phyloP scores from a whole-genome alignment of 169 alveolate species.

The Cryptosporidium parvum region DNA sequence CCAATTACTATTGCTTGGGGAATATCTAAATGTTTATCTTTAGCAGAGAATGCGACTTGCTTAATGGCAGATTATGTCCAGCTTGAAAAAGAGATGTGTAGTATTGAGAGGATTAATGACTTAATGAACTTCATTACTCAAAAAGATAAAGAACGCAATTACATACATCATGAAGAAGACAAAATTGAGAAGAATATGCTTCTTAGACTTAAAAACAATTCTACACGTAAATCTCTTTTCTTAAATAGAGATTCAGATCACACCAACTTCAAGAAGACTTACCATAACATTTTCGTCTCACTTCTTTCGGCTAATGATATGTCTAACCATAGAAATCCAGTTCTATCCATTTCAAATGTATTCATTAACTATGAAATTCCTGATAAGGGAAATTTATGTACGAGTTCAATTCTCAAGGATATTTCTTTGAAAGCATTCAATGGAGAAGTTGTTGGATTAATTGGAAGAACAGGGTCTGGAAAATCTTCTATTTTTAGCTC shows the following conservation, averaged over 20 bases:
- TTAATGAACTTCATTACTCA: background rate
- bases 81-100: conserved; percentile 69
- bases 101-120: conserved; percentile 58
- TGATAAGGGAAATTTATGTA: background rate
- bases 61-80: conserved; percentile 56
- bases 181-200: conserved; percentile 29
- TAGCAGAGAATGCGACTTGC: conserved; percentile 67
- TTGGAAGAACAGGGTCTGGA: conserved; percentile 91
- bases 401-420: conserved; percentile 14
- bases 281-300: conserved; percentile 26
- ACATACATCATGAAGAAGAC: conserved; percentile 9
- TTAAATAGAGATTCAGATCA: background rate
- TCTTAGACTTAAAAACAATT: background rate
- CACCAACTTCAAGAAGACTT: conserved; percentile 5
- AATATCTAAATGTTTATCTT: conserved; percentile 61
- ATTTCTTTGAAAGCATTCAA: conserved; percentile 50
- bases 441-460: conserved; percentile 85
- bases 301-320: conserved; percentile 25
- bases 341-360: conserved; percentile 27
- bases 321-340: conserved; percentile 36
- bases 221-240: conserved; percentile 6
- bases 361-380: conserved; percentile 22
- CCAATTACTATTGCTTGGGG: conserved; percentile 70
- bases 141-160: conserved; percentile 25
- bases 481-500: conserved; percentile 85